Evolutionary conservation across 345 rosid genomes (phyloP).

Genomic region (Punica granatum): DNA sequence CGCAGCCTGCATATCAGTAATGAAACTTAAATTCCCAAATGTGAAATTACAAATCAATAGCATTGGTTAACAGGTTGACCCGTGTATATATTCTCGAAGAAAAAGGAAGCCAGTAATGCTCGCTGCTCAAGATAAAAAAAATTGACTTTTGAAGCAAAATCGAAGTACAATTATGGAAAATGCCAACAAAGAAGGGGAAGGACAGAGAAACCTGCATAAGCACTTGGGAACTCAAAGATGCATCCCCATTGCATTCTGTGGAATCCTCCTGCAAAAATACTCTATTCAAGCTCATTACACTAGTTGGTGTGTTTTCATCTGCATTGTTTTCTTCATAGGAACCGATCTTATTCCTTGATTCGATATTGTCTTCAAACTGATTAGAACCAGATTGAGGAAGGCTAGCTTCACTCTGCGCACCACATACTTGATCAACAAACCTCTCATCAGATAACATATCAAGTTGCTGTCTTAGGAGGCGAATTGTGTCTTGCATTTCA

Average conservation of each 20-base stretch:
- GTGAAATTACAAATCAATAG: background rate
- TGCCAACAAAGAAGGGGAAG: too few relatives aligned
- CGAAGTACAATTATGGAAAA: too few relatives aligned
- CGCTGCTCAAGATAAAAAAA: constrained; percentile 7
- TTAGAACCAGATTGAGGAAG: constrained; percentile 11
- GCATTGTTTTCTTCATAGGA: constrained; percentile 29
- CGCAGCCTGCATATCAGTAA: constrained; percentile 31
- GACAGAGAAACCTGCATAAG: constrained; percentile 44
- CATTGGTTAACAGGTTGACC: background rate
- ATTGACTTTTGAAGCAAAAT: background rate
- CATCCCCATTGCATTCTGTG: constrained; percentile 32
- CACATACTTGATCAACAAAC: constrained; percentile 21
- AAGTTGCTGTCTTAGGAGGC: constrained; percentile 46
- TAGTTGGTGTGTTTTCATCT: constrained; percentile 49
- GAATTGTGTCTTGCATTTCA: constrained; percentile 59
- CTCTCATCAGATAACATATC: constrained; percentile 22
- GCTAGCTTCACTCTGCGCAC: constrained; percentile 22
- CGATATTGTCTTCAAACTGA: constrained; percentile 6
- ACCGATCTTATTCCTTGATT: constrained; percentile 16
- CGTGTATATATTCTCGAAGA: background rate
- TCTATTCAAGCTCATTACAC: constrained; percentile 57
- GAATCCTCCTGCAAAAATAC: constrained; percentile 57
- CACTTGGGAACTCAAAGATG: constrained; percentile 31
- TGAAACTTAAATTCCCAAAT: background rate
- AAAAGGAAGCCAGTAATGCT: constrained; percentile 2